These are phyloP conservation scores for Phytophthora crassamura DNA, from an alignment of 352 stramenopile genomes.

Conservation along the genomic window DNA sequence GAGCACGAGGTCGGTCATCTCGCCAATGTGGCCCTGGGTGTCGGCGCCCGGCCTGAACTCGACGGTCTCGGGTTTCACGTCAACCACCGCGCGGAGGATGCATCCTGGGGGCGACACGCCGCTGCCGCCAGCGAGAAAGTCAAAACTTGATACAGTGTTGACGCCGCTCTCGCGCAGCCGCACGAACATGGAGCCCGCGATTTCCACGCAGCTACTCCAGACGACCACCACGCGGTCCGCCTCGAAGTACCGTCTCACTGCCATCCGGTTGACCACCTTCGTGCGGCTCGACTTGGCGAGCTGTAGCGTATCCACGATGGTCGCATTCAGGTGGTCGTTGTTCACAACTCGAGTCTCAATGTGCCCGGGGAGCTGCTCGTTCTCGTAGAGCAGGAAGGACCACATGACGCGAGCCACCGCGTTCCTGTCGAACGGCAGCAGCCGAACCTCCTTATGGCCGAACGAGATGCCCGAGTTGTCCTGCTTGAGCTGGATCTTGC, in stretches of 20 bases:
- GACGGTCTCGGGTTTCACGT: constrained; percentile 32
- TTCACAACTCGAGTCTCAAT: constrained; percentile 27
- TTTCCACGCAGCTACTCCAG: constrained; percentile 46
- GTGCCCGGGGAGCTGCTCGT: constrained; percentile 3
- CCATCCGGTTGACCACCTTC: constrained; percentile 27
- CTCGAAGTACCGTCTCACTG: constrained; percentile 39
- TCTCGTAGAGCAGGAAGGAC: constrained; percentile 27
- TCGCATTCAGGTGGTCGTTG: constrained; percentile 42
- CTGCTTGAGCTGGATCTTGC: constrained; percentile 29
- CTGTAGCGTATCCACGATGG: constrained; percentile 38
- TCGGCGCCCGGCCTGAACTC: constrained; percentile 21
- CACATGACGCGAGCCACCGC: constrained; percentile 35
- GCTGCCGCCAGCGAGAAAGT: constrained; percentile 16
- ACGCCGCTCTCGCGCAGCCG: constrained; percentile 45
- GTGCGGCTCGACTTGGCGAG: constrained; percentile 35
- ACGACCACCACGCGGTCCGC: constrained; percentile 31
- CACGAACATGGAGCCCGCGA: constrained; percentile 44
- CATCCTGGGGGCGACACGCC: constrained; percentile 14
- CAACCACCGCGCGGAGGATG: constrained; percentile 19
- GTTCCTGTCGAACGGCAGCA: constrained; percentile 38
- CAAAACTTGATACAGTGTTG: constrained; percentile 17
- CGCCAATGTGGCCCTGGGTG: constrained; percentile 32
- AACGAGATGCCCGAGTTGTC: constrained; percentile 32
- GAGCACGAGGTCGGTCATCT: constrained; percentile 57
- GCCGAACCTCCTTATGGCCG: constrained; percentile 29